Percentiles rank a stretch among this genome's conserved stretches.
Conservation (phyloP, 331 rosid genomes). For the Spiraea crenata region DNA sequence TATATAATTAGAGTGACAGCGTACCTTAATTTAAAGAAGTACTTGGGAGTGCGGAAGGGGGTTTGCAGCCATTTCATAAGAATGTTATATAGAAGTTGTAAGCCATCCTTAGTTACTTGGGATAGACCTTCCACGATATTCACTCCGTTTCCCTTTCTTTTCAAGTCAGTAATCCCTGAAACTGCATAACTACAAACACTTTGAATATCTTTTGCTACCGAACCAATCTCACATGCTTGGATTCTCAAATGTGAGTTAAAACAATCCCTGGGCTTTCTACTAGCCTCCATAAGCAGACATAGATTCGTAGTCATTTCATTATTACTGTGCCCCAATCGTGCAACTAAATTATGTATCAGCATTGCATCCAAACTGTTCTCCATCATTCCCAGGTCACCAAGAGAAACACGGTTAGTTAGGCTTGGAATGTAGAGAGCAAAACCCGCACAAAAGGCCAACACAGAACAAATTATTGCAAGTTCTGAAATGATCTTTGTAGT, state of each 20-base stretch:
- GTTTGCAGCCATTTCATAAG: constrained; percentile 48
- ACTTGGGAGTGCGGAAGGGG: constrained; percentile 48
- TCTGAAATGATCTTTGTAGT: constrained; percentile 42
- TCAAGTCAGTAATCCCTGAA: constrained; percentile 32
- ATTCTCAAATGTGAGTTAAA: constrained; percentile 33
- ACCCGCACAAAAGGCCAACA: constrained; percentile 58
- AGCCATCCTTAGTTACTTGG: constrained; percentile 32
- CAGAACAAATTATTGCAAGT: constrained; percentile 46
- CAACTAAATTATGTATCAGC: constrained; percentile 39
- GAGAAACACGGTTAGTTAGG: constrained; percentile 10
- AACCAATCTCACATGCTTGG: constrained; percentile 23
- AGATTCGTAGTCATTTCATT: constrained; percentile 39
- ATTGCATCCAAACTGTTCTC: constrained; percentile 22
- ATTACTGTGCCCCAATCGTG: constrained; percentile 42
- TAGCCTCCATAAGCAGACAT: constrained; percentile 32
- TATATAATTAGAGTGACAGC: neutral
- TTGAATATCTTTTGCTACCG: constrained; percentile 37
- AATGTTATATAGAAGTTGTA: constrained; percentile 28
- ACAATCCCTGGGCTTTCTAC: constrained; percentile 26
- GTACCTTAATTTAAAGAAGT: constrained; percentile 62
- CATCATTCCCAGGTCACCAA: constrained; percentile 13
- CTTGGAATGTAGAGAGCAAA: constrained; percentile 40
- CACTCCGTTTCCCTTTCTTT: constrained; percentile 21
- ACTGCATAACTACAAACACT: constrained; percentile 38
- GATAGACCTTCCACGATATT: constrained; percentile 22